Evolutionary conservation across 176 grass and related monocot genomes (phyloP).

Genomic region (Avena insularis): DNA sequence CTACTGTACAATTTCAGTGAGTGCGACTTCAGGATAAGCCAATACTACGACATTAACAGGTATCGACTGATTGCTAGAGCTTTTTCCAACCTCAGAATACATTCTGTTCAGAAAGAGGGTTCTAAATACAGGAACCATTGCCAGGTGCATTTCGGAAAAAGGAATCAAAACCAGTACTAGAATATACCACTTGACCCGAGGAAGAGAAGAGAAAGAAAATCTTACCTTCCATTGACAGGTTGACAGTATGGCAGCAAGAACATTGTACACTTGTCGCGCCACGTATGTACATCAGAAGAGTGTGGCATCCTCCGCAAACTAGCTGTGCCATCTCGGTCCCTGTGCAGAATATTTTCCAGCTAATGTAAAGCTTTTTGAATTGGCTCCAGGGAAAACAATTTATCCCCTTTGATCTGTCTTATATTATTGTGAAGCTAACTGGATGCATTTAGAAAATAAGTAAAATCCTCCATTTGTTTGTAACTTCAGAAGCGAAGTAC

Average conservation of each 20-base stretch:
- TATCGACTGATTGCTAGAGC: constrained; percentile 34
- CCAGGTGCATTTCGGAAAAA: neutral
- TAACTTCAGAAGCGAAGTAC: constrained; percentile 31
- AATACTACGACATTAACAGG: constrained; percentile 42
- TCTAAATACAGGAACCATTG: constrained; percentile 32
- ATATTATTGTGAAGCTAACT: constrained; percentile 2
- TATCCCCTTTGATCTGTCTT: constrained; percentile 22
- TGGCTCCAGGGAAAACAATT: neutral
- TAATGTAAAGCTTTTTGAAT: neutral
- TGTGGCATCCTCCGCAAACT: constrained; percentile 97
- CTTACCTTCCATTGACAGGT: constrained; percentile 94
- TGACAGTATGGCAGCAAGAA: constrained; percentile 97
- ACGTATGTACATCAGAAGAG: constrained; percentile 96
- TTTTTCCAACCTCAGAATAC: constrained; percentile 17
- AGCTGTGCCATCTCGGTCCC: constrained; percentile 97
- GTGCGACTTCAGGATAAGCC: constrained; percentile 42
- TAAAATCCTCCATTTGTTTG: neutral
- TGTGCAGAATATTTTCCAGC: constrained; percentile 37
- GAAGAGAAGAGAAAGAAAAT: constrained; percentile 29
- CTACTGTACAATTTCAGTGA: constrained; percentile 32
- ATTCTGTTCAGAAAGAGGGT: constrained; percentile 16
- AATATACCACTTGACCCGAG: constrained; percentile 35
- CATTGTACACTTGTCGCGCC: constrained; percentile 94
- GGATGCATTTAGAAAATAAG: neutral
- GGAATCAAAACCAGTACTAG: constrained; percentile 44